These are phyloP conservation scores for Spongospora subterranea DNA, from an alignment of 208 protist species.

Conservation along the genomic window DNA sequence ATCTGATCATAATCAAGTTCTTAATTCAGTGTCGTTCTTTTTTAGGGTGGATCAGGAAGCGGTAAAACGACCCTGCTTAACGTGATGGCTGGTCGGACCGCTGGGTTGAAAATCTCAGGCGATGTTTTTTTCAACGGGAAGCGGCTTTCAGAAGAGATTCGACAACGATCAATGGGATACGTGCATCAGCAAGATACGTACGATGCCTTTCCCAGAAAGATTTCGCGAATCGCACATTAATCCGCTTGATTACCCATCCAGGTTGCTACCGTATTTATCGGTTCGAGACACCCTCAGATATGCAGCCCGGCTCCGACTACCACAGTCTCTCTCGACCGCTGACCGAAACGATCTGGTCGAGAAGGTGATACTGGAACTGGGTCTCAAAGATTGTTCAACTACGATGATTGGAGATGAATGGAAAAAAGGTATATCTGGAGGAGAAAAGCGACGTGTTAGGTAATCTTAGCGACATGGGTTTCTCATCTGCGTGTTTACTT, in stretches of 20 bases:
- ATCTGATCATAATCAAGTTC: background rate
- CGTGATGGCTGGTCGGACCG: background rate
- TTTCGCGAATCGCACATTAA: background rate
- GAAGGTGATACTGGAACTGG: constrained; percentile 9
- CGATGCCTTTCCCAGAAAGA: background rate
- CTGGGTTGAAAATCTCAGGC: background rate
- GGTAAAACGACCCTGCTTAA: constrained; percentile 43
- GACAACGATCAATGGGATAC: background rate
- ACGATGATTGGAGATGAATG: constrained; percentile 36
- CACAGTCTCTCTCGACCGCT: background rate
- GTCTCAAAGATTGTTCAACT: background rate
- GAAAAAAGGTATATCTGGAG: constrained; percentile 26
- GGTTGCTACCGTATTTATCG: constrained; percentile 22
- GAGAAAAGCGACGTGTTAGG: constrained; percentile 34
- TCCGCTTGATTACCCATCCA: background rate
- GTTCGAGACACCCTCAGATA: constrained; percentile 34
- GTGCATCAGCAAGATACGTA: background rate
- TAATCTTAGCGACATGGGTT: background rate
- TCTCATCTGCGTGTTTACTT: background rate
- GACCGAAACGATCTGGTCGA: background rate
- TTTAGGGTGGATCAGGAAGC: constrained; percentile 36
- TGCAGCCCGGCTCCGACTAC: constrained; percentile 9
- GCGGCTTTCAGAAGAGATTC: background rate
- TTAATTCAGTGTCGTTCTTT: no score
- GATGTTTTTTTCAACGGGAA: background rate